Evolutionary conservation across 1,284 basidiomycete genomes (phyloP), one percentile per base, ranked within the genome.

Genomic region (Tilletia indica): DNA sequence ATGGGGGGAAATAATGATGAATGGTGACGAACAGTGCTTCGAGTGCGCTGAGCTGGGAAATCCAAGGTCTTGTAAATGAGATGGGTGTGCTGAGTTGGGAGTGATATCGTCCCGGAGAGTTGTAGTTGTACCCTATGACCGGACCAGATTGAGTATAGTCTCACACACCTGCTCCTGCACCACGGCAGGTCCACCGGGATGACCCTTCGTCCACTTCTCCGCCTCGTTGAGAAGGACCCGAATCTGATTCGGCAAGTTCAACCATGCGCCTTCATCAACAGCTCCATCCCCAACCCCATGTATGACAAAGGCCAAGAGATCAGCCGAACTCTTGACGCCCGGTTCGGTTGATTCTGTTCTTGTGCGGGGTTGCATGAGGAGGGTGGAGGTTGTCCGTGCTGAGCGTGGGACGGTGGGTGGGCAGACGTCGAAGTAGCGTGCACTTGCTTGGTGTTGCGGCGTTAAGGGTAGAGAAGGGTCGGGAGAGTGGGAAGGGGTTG

Each of bases 341-440:
- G 25, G 16, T 25, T 58, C 25, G 11, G 56, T 21, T 4, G 56
- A 58, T 14, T 39, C 61, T 1, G 74, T 68, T 48, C 73, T 71
- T 11, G 76, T 67, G 0, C 67, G 51, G 0, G 76, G 74, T 16
- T 77, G 76, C 9, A 77, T 68, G 11, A 69, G 74, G 47, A 77
- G 68, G 11, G 68, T 61, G 2, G 68, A 69, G 38, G 68, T 64
- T 16, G 66, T 47, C 2, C 69, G 61, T 5, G 4, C 54, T 16
- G 54, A 64, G 4, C 42, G 69, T 2, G 47, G 36, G 39, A 72
- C 71, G 14, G 69, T 61, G 0, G 70, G 68, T n/a, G 42, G 64
- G 61, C 68, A 68, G 3, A 77, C 70, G 66, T 77, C 73, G 31
- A 75, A 77, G 19, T 69, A 38, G 70, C 73, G 73, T 9, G 73